Evolutionary conservation across 2,329 filamentous ascomycete genomes (phyloP).

Genomic region (Aspergillus tamarii): DNA sequence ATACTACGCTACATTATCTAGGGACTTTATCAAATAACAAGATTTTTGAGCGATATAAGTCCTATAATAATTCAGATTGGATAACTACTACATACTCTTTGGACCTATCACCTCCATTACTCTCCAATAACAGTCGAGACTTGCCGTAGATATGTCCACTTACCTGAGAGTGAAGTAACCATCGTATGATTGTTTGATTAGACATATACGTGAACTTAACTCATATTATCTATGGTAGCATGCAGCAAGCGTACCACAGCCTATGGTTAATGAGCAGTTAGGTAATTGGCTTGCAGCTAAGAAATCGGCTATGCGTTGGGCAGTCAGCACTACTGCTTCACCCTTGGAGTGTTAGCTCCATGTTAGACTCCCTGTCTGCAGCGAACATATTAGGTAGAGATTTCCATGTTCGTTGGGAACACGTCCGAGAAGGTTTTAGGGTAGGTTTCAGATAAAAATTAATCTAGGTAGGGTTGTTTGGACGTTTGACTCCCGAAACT

Average conservation of each 20-base stretch:
- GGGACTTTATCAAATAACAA: neutral
- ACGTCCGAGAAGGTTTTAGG: neutral
- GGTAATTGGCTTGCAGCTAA: neutral
- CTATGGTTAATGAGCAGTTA: neutral
- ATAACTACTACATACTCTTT: neutral
- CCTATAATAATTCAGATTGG: neutral
- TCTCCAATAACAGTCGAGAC: neutral
- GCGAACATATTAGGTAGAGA: neutral
- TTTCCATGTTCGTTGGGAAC: neutral
- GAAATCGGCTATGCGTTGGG: neutral
- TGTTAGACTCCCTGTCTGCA: neutral
- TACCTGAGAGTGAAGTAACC: neutral
- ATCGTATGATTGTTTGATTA: constrained; percentile 1
- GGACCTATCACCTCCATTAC: neutral
- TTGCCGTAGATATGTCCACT: neutral
- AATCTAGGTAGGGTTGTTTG: neutral
- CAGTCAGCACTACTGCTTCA: neutral
- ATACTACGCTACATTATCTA: neutral
- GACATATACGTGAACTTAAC: neutral
- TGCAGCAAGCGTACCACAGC: neutral
- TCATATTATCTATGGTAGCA: neutral
- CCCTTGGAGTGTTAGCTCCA: neutral
- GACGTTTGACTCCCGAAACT: neutral
- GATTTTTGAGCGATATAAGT: neutral
- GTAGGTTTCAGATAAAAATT: neutral